Conservation (phyloP, 139 green algal species). For the Chlamydomonas sphaeroides region DNA sequence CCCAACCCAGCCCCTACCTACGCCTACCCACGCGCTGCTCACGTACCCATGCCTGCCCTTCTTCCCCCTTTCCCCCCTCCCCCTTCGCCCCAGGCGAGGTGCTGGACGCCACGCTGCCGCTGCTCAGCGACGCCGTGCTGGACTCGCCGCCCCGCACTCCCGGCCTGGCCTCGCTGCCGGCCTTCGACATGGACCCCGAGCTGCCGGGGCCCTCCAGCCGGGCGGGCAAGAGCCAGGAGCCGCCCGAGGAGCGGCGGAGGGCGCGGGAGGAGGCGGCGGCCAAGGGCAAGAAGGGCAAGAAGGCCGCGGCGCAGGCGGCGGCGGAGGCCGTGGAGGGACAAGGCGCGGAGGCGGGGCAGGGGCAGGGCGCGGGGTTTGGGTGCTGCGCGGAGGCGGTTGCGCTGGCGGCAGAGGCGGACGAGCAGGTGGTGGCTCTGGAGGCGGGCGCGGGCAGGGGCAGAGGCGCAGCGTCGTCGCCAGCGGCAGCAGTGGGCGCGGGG, state of each 20-base stretch:
- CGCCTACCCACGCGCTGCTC: background rate
- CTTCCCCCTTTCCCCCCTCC: background rate
- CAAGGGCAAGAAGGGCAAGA: background rate
- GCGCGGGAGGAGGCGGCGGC: background rate
- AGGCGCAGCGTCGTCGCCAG: background rate
- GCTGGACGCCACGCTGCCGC: constrained; percentile 47
- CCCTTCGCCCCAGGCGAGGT: constrained; percentile 22
- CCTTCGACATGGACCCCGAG: constrained; percentile 4
- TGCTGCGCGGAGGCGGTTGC: background rate
- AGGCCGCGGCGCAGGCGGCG: background rate
- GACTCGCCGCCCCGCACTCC: constrained; percentile 39
- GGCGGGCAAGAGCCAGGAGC: constrained; percentile 8
- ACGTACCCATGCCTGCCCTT: background rate
- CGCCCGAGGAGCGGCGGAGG: background rate
- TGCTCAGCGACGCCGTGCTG: constrained; percentile 40
- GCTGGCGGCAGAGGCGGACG: background rate
- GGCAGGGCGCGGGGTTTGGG: background rate
- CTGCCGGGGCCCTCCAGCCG: background rate
- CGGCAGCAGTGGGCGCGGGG: too few species aligned
- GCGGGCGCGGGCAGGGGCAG: too few species aligned
- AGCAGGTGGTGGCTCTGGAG: too few species aligned
- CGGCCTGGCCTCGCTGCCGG: constrained; percentile 16
- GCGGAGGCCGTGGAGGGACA: background rate
- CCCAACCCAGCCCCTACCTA: too few species aligned
- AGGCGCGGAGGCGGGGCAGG: background rate